Conservation (phyloP, 352 stramenopile species). For the Aphanomyces stellatus region DNA sequence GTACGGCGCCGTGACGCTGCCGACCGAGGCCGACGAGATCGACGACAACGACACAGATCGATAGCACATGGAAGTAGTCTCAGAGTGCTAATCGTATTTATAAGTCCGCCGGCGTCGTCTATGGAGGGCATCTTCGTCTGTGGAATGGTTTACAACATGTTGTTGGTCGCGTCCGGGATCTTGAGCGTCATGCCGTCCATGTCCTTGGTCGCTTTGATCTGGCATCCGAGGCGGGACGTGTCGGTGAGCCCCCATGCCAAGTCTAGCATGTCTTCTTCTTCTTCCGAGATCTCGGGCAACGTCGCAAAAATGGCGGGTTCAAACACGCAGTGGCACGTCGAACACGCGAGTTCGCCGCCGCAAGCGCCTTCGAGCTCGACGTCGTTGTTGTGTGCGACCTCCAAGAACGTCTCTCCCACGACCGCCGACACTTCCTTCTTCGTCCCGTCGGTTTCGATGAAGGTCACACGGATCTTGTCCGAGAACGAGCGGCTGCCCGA, state of each 20-base stretch:
- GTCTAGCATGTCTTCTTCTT: slow-evolving; percentile 95
- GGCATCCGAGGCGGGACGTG: slow-evolving; percentile 87
- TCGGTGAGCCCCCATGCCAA: slow-evolving; percentile 90
- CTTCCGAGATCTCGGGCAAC: slow-evolving; percentile 83
- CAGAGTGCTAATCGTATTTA: too few species aligned
- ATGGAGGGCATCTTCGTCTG: background rate
- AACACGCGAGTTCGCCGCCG: slow-evolving; percentile 89
- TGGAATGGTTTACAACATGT: slow-evolving; percentile 61
- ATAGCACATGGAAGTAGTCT: too few species aligned
- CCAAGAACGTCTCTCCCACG: slow-evolving; percentile 73
- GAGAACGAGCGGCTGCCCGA: background rate
- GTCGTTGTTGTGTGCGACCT: slow-evolving; percentile 90
- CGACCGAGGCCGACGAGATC: background rate
- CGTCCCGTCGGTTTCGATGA: slow-evolving; percentile 73
- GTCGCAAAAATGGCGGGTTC: slow-evolving; percentile 83
- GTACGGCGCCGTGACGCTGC: background rate
- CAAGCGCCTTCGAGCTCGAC: slow-evolving; percentile 90
- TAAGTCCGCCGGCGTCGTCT: background rate
- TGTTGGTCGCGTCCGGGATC: slow-evolving; percentile 83
- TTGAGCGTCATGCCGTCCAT: slow-evolving; percentile 81
- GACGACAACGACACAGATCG: background rate
- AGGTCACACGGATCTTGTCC: slow-evolving; percentile 62
- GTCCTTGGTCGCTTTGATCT: slow-evolving; percentile 84
- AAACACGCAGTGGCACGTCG: slow-evolving; percentile 91
- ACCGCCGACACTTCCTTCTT: slow-evolving; percentile 56